A percentile compares a stretch with the other conserved stretches of the same genome.
phyloP scores from a whole-genome alignment of 345 rosid species.

The Iberis pinnata region DNA sequence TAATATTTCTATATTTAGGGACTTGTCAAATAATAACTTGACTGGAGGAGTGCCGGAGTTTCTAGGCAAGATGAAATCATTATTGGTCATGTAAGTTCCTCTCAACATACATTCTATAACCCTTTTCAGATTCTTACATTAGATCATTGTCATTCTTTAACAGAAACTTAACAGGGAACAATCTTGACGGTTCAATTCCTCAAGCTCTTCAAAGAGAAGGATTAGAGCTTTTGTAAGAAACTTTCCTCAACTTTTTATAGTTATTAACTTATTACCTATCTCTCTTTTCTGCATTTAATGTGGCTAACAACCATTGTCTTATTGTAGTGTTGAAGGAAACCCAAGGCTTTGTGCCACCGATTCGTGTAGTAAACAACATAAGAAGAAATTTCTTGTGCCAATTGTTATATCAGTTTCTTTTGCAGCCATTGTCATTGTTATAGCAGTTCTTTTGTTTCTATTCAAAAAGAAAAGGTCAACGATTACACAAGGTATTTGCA shows the following conservation, averaged over 20 bases:
- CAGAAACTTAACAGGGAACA: constrained; percentile 39
- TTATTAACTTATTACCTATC: neutral
- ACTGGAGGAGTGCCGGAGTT: too few relatives aligned
- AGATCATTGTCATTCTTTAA: neutral
- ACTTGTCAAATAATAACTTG: too few relatives aligned
- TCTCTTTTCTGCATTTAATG: neutral
- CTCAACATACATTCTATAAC: neutral
- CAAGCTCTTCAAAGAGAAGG: constrained; percentile 8
- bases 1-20: too few relatives aligned
- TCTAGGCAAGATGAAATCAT: too few relatives aligned
- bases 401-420: constrained; percentile 19
- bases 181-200: constrained; percentile 38
- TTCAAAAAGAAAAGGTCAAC: constrained; percentile 2
- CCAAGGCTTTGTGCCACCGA: constrained; percentile 6
- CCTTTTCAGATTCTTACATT: neutral
- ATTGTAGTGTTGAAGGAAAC: constrained; percentile 10
- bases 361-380: neutral
- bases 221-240: constrained; percentile 13
- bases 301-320: neutral
- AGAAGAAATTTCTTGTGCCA: neutral
- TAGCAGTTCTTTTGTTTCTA: neutral
- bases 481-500: neutral
- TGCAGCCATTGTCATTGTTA: constrained; percentile 1
- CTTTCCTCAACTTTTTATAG: neutral
- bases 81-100: too few relatives aligned